phyloP scores from a whole-genome alignment of 2,329 filamentous ascomycete species.

The Geosmithia morbida region DNA sequence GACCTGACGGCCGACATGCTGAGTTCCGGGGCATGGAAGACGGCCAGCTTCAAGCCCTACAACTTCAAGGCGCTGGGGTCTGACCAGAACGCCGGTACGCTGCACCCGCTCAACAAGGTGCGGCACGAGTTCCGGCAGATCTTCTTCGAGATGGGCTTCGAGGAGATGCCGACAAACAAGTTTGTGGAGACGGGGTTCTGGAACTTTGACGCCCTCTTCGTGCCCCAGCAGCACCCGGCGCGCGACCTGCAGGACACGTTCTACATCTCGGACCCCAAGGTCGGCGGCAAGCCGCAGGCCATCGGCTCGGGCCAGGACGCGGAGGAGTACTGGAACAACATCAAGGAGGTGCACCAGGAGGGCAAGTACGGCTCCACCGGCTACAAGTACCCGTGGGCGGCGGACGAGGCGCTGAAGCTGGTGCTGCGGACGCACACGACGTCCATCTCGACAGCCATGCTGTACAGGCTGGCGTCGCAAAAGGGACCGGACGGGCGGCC shows the following conservation, averaged over 20 bases:
- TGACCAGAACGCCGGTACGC: slow-evolving; percentile 45
- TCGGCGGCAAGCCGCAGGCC: slow-evolving; percentile 53
- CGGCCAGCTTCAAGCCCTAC: slow-evolving; percentile 70
- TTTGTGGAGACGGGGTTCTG: slow-evolving; percentile 97
- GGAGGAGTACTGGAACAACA: slow-evolving; percentile 75
- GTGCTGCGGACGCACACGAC: slow-evolving; percentile 96
- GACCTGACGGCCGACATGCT: slow-evolving; percentile 94
- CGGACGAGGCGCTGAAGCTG: slow-evolving; percentile 71
- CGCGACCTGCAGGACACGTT: slow-evolving; percentile 97
- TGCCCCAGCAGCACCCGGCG: slow-evolving; percentile 94
- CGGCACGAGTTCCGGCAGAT: slow-evolving; percentile 92
- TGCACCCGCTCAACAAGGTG: slow-evolving; percentile 78
- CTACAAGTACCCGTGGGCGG: slow-evolving; percentile 89
- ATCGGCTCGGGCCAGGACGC: slow-evolving; percentile 50
- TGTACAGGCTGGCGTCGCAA: slow-evolving; percentile 75
- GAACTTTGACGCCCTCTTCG: slow-evolving; percentile 93
- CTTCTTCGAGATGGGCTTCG: slow-evolving; percentile 98
- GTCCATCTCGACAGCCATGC: slow-evolving; percentile 76
- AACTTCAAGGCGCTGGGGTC: slow-evolving; percentile 61
- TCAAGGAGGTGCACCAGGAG: slow-evolving; percentile 73
- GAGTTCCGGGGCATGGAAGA: slow-evolving; percentile 78
- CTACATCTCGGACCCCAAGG: slow-evolving; percentile 83
- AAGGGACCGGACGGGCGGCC: slow-evolving; percentile 57
- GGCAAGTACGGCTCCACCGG: slow-evolving; percentile 92
- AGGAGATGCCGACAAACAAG: slow-evolving; percentile 91